Evolutionary conservation across 139 green algal species (phyloP), one percentile per base, ranked within the genome.

Genomic region (Desmodesmus armatus): DNA sequence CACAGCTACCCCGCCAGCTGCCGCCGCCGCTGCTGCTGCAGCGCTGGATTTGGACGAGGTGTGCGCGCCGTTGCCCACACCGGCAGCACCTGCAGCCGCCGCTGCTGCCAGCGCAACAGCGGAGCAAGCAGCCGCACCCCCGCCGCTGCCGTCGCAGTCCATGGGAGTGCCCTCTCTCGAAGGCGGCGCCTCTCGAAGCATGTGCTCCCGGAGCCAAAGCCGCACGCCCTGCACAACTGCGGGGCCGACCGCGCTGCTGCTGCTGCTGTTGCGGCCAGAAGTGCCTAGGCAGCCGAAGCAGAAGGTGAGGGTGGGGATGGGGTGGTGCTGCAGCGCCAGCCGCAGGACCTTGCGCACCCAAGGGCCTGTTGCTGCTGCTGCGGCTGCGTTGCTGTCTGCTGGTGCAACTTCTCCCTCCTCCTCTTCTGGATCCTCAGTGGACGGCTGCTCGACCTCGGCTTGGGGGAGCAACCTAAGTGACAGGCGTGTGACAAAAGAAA

Each of bases 1-100:
- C 17, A 0, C 47, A 88, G 62, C 25, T 89, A 69, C 27, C 75
- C 84, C 60, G 80, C 88, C 76, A 85, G 51, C 51, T 27, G 27
- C 51, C 51, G 19, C 7, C 27, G 51, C 27, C 2, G 51, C 7
- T 15, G 51, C 51, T 62, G 51, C 4, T 62, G 27, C 7, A 15
- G 51, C 51, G 3, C 19, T 62, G 7, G 27, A 15, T 15, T 62
- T 62, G 5, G 2, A 62, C 51, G 27, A 62, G 5, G 51, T n/a
- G n/a, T n/a, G n/a, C n/a, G n/a, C n/a, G n/a, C n/a, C n/a, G n/a
- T n/a, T n/a, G n/a, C n/a, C n/a, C n/a, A n/a, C n/a, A n/a, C n/a
- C n/a, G n/a, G n/a, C 75, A 71, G 43, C 55, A 5, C 44, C 55
- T 7, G 31, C 47, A 40, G 19, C 51, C 23, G 72, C 72, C 43